These are phyloP conservation scores for Kwoniella pini DNA, from an alignment of 768 basidiomycete species.

Conservation along the genomic window DNA sequence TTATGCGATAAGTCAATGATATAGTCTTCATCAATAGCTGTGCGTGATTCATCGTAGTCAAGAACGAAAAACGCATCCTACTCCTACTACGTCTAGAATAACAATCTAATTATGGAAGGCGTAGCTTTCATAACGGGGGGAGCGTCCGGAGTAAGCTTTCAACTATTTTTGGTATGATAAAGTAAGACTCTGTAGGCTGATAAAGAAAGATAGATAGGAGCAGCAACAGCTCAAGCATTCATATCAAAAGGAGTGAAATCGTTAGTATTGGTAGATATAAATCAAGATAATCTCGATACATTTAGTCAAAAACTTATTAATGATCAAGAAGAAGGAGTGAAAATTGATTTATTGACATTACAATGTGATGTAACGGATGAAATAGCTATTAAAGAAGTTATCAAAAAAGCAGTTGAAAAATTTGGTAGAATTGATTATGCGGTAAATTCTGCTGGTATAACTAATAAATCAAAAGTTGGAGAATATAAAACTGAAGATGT, in stretches of 20 bases:
- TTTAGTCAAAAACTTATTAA: neutral
- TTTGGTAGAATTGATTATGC: conserved; percentile 16
- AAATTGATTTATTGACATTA: conserved; percentile 1
- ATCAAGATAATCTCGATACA: neutral
- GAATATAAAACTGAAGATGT: conserved; percentile 14
- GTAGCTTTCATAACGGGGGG: conserved; percentile 12
- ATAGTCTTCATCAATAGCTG: too few relatives aligned
- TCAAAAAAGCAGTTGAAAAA: neutral
- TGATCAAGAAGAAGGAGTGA: neutral
- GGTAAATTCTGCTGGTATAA: conserved; percentile 11
- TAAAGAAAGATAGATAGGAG: neutral
- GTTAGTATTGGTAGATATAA: conserved; percentile 1
- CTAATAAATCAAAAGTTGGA: conserved; percentile 16
- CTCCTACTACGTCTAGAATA: too few relatives aligned
- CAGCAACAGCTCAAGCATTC: conserved; percentile 7
- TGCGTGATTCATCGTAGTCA: too few relatives aligned
- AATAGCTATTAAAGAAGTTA: neutral
- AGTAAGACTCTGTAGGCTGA: neutral
- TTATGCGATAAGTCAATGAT: too few relatives aligned
- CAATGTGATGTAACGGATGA: conserved; percentile 18
- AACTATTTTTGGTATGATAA: neutral
- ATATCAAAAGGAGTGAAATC: neutral
- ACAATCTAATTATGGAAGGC: conserved; percentile 8
- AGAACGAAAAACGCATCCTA: too few relatives aligned
- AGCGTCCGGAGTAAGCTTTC: conserved; percentile 7